Evolutionary conservation across 2,329 filamentous ascomycete species (phyloP).

Genomic region (Aspergillus unguis): DNA sequence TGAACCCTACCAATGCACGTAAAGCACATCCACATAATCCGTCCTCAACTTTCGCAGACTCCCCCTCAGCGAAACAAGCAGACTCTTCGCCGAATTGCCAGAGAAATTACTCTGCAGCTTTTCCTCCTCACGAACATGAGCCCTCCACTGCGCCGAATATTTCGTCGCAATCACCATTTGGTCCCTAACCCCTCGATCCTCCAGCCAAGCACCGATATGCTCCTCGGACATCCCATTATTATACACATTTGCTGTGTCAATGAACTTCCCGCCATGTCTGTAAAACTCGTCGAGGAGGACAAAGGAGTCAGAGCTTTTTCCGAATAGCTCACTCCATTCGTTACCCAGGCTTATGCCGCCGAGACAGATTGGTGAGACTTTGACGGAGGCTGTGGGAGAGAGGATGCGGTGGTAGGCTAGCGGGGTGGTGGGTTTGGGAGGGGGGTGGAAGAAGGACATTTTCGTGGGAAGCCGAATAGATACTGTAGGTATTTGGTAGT

Average conservation of each 20-base stretch:
- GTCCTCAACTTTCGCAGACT: conserved; percentile 10
- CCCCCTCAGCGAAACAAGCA: conserved; percentile 5
- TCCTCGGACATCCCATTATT: conserved; percentile 48
- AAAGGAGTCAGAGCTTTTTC: not conserved
- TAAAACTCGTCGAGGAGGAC: conserved; percentile 1
- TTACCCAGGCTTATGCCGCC: conserved; percentile 2
- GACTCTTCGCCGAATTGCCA: conserved; percentile 8
- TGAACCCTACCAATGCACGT: conserved; percentile 12
- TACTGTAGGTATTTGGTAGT: not conserved
- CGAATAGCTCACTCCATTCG: conserved; percentile 7
- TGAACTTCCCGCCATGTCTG: not conserved
- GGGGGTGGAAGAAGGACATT: conserved; percentile 5
- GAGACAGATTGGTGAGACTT: conserved; percentile 2
- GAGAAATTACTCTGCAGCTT: conserved; percentile 28
- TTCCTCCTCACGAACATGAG: conserved; percentile 37
- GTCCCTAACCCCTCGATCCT: conserved; percentile 44
- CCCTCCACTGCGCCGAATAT: conserved; percentile 24
- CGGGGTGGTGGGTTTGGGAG: not conserved
- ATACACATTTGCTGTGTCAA: conserved; percentile 45
- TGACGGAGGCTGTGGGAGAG: conserved; percentile 5
- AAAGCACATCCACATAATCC: conserved; percentile 13
- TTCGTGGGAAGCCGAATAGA: not conserved
- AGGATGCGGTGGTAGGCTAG: conserved; percentile 1
- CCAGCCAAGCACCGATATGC: conserved; percentile 55
- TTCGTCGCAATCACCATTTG: conserved; percentile 44